Percentiles rank a stretch among this genome's conserved stretches.
Evolutionary conservation across 371 early-diverging fungal genomes (phyloP).

Genomic region (Scutellospora calospora): DNA sequence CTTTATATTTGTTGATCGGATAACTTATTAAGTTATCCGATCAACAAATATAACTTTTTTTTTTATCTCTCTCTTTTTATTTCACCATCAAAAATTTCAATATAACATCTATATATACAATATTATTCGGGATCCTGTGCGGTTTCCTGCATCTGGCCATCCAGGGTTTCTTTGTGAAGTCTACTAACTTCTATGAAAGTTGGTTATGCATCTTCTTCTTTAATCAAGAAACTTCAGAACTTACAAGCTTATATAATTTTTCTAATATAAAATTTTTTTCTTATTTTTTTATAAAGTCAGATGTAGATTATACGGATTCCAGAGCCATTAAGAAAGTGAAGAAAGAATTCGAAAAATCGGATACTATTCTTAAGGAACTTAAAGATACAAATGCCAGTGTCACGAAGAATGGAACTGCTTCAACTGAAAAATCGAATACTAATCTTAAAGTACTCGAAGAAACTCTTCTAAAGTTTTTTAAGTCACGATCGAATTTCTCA

Average conservation of each 20-base stretch:
- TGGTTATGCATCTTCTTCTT: neutral
- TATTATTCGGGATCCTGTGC: neutral
- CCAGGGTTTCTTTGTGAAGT: constrained; percentile 15
- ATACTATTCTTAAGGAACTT: neutral
- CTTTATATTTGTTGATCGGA: no score
- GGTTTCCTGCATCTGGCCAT: constrained; percentile 17
- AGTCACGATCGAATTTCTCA: neutral
- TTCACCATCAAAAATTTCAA: no score
- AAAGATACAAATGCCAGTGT: constrained; percentile 1
- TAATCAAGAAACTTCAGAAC: constrained; percentile 25
- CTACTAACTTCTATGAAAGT: neutral
- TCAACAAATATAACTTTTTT: no score
- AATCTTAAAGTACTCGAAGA: neutral
- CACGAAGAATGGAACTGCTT: neutral
- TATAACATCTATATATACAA: no score
- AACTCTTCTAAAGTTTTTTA: constrained; percentile 3
- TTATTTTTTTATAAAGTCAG: constrained; percentile 12
- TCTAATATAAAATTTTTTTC: constrained; percentile 1
- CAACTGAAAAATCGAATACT: constrained; percentile 22
- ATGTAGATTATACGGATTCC: constrained; percentile 6
- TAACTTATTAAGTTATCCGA: no score
- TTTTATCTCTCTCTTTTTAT: no score
- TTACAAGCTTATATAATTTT: constrained; percentile 3
- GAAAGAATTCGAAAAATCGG: constrained; percentile 6
- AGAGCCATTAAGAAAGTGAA: constrained; percentile 2